These are phyloP conservation scores for Thuja plicata DNA, from an alignment of 83 land plant species.

Conservation along the genomic window DNA sequence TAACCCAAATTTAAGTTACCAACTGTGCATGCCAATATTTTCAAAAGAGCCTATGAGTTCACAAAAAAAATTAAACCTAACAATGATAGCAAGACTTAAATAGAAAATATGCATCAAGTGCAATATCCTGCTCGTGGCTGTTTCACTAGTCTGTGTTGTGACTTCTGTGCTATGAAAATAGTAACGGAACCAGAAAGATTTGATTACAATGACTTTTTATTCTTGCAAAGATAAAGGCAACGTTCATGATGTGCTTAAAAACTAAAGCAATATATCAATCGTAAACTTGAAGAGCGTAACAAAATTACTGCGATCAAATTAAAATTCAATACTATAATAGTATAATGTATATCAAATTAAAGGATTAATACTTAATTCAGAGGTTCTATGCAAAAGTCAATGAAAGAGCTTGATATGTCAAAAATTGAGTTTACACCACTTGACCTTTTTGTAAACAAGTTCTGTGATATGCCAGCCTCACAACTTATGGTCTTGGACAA, in stretches of 20 bases:
- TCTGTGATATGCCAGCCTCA: background rate
- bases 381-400: background rate
- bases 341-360: background rate
- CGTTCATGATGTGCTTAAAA: background rate
- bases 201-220: background rate
- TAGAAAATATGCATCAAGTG: background rate
- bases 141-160: too few species aligned
- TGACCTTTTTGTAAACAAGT: background rate
- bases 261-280: background rate
- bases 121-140: background rate
- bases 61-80: background rate
- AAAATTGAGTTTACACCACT: background rate
- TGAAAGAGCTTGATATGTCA: background rate
- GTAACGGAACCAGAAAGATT: too few species aligned
- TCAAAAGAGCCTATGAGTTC: background rate
- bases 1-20: background rate
- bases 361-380: background rate
- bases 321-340: background rate
- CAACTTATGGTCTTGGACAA: background rate
- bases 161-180: background rate
- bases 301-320: background rate
- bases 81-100: background rate
- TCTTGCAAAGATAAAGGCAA: background rate
- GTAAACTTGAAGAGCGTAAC: background rate
- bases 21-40: background rate